Base-by-base conservation (phyloP, 1,284 basidiomycete genomes). In the Omphalotus olearius region DNA sequence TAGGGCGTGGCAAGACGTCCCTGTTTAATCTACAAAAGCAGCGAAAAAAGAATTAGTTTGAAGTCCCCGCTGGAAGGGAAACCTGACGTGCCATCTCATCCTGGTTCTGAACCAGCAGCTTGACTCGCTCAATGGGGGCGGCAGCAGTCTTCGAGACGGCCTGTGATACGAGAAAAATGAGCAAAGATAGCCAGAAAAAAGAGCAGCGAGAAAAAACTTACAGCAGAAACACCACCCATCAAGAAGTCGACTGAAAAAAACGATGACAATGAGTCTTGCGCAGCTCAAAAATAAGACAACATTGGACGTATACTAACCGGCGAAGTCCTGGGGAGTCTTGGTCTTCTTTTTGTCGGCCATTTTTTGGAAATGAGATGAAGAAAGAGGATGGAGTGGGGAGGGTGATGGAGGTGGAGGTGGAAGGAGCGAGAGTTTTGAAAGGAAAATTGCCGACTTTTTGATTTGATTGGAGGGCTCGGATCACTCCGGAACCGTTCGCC, bases 81-180 rank as follows among this genome's bases (percentile, higher is more conserved):
- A 38, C 44, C 14, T 44, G 26, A 64, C 74, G 16, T 26, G 86
- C 88, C 89, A 92, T 92, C 77, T 91, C 89, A 82, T 91, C 89
- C 79, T 98, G 94, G 79, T 98, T 98, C 77, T 98, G 94, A 62
- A 98, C 91, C 69, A 98, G 79, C 67, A 98, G 85, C 86, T 93
- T 98, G 76, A 98, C 95, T 71, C 95, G 93, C 85, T 98, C 95
- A 68, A 98, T 98, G 76, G 96, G 95, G 58, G 95, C 95, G 64
- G 95, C 95, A 62, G 89, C 91, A 59, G 95, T 98, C 84, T 98
- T 98, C 54, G 95, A 89, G 71, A 98, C 92, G 62, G 95, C 94
- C 88, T 91, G 45, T 56, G 48, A 50, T 45, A 45, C 58, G 38
- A 60, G 52, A 54, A 61, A 50, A 59, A 44, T 38, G 46, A 45